phyloP scores from a whole-genome alignment of 768 basidiomycete genomes.

The Sporobolomyces phaffii region DNA sequence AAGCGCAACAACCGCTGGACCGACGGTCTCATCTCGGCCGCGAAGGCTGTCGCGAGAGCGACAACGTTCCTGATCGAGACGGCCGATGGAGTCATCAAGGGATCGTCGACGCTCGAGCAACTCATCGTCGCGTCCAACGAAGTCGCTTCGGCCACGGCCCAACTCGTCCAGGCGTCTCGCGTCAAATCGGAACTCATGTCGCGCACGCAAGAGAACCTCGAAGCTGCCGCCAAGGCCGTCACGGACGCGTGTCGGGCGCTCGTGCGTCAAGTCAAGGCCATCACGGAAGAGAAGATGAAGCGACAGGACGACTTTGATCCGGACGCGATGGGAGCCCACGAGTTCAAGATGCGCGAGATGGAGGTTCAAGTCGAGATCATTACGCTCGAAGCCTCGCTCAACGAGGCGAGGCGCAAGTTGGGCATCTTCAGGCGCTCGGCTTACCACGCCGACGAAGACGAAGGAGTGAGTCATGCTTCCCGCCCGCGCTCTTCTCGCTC shows the following conservation, averaged over 20 bases:
- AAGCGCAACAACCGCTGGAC: constrained; percentile 99
- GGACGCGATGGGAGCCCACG: constrained; percentile 83
- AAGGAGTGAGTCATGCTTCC: neutral
- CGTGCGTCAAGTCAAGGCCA: constrained; percentile 90
- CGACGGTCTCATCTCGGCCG: constrained; percentile 95
- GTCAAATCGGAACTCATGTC: constrained; percentile 98
- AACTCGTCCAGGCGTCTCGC: constrained; percentile 94
- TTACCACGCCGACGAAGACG: constrained; percentile 31
- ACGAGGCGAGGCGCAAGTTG: constrained; percentile 49
- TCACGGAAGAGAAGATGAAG: constrained; percentile 68
- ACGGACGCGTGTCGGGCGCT: constrained; percentile 95
- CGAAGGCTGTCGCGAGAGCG: constrained; percentile 94
- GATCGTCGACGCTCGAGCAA: constrained; percentile 94
- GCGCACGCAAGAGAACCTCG: constrained; percentile 92
- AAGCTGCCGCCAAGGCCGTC: constrained; percentile 93
- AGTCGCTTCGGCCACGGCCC: constrained; percentile 92
- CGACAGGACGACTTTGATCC: constrained; percentile 78
- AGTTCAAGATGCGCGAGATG: constrained; percentile 98
- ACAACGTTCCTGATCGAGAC: constrained; percentile 92
- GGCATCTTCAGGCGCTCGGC: constrained; percentile 38
- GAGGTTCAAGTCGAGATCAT: constrained; percentile 99
- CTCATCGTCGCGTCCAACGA: constrained; percentile 99
- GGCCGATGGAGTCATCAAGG: constrained; percentile 85
- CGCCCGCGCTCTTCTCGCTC: no score
- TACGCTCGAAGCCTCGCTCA: constrained; percentile 89